Percentiles rank a stretch among this genome's conserved stretches.
These are phyloP conservation scores for Carex scoparia DNA, from an alignment of 176 grass and related monocot species.

Conservation along the genomic window DNA sequence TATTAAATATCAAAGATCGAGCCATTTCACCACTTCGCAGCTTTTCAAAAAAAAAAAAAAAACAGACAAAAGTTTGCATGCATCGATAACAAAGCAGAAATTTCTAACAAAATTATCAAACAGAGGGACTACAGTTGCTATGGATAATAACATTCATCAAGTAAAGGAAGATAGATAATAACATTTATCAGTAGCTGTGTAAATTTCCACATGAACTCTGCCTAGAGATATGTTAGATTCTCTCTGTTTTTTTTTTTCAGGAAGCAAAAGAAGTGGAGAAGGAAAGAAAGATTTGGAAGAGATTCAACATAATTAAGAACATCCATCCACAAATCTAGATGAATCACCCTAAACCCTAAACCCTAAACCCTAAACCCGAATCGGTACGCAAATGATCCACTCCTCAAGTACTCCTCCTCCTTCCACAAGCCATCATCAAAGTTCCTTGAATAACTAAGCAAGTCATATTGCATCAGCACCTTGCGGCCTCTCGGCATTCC, in stretches of 20 bases:
- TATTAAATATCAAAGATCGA: too few relatives aligned
- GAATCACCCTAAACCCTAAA: neutral
- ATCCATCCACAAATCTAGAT: neutral
- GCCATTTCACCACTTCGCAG: too few relatives aligned
- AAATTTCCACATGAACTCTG: neutral
- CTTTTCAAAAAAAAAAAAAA: too few relatives aligned
- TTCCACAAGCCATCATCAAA: constrained; percentile 65
- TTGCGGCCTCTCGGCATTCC: neutral
- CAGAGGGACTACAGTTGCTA: neutral
- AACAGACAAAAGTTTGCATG: neutral
- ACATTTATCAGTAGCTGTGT: neutral
- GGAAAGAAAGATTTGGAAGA: neutral
- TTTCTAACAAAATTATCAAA: neutral
- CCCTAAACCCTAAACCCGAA: neutral
- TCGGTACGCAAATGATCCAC: constrained; percentile 15
- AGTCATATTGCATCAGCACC: constrained; percentile 25
- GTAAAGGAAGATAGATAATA: neutral
- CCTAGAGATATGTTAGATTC: neutral
- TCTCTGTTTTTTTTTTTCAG: neutral
- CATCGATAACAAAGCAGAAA: neutral
- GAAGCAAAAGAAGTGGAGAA: neutral
- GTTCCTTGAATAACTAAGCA: constrained; percentile 46
- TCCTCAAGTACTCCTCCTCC: constrained; percentile 39
- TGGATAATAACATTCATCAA: neutral
- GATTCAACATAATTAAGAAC: neutral